Base-by-base conservation (phyloP, 2,329 filamentous ascomycete genomes). In the Fusarium dlaminii region DNA sequence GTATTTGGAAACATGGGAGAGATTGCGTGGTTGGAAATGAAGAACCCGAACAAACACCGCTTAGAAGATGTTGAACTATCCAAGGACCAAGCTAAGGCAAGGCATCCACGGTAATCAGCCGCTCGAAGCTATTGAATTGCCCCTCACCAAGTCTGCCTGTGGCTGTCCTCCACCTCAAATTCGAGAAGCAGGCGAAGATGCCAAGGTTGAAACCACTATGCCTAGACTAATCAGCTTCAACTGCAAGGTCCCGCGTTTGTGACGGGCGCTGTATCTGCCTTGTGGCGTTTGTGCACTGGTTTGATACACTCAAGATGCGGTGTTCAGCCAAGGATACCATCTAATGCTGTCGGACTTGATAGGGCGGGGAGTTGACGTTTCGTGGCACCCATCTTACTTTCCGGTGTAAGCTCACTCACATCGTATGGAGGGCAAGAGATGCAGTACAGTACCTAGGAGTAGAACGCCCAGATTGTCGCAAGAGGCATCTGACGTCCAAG, bases 401-500 rank as follows among this genome's bases (percentile, higher is more conserved):
- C 34, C 24, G 27, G 51, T 29, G 36, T 40, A 56, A 55, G 58
- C 48, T 61, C 29, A 37, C 60, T 46, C 34, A 17, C 40, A 46
- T 39, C 13, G 12, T 40, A 63, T 39, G 34, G 36, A 46, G 27
- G 24, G 51, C 51, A 54, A 29, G 34, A 54, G 34, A 27, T 39
- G 34, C 32, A 37, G 34, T 29, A 37, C 29, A n/a, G 46, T 49
- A 32, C 29, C 15, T 11, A 32, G 34, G 34, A 30, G 42, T 29
- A 49, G 30, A 58, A 46, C 32, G 32, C 52, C 51, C 40, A 52
- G 45, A 34, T 40, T 52, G 37, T 42, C 40, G 40, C 49, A 60
- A 74, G 59, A 68, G 54, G 49, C 43, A 60, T 74, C 71, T 74
- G 67, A 74, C 67, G 58, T 68, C 29, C 36, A 68, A 56, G 63